Conservation (phyloP, 2,329 filamentous ascomycete genomes). For the Diplodia intermedia region DNA sequence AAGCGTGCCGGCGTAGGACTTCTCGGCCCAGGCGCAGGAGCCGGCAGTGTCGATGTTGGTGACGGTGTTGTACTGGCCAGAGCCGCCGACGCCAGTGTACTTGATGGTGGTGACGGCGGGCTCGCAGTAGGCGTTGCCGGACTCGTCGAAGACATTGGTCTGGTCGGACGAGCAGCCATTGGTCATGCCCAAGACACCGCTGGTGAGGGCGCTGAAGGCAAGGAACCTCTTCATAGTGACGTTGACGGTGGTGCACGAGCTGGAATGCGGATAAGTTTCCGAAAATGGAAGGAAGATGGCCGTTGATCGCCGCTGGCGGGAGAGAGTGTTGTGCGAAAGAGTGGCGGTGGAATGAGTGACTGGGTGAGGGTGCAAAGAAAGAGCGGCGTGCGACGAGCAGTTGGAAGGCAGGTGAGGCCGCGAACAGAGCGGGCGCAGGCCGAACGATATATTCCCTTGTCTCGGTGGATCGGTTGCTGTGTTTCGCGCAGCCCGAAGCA, state of each 20-base stretch:
- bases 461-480: slow-evolving; percentile 12
- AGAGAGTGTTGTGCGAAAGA: background rate
- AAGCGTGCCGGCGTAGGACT: slow-evolving; percentile 65
- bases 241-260: background rate
- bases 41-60: slow-evolving; percentile 65
- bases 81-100: slow-evolving; percentile 67
- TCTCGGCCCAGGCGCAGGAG: slow-evolving; percentile 61
- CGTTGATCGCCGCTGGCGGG: slow-evolving; percentile 10
- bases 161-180: slow-evolving; percentile 23
- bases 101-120: slow-evolving; percentile 67
- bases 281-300: slow-evolving; percentile 12
- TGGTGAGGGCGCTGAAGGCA: slow-evolving; percentile 23
- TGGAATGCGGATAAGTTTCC: slow-evolving; percentile 16
- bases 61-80: slow-evolving; percentile 70
- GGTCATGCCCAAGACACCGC: slow-evolving; percentile 7
- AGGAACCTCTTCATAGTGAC: slow-evolving; percentile 22
- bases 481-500: slow-evolving; percentile 24
- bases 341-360: slow-evolving; percentile 29
- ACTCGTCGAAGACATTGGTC: slow-evolving; percentile 25
- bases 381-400: slow-evolving; percentile 13
- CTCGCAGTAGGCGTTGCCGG: slow-evolving; percentile 69
- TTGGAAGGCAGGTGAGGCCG: slow-evolving; percentile 22
- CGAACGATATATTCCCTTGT: slow-evolving; percentile 29
- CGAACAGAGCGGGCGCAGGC: background rate
- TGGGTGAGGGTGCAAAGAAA: slow-evolving; percentile 23